Percentiles rank a stretch among this genome's conserved stretches.
These are phyloP conservation scores for Avena eriantha DNA, from an alignment of 176 grass and related monocot species.

Conservation along the genomic window DNA sequence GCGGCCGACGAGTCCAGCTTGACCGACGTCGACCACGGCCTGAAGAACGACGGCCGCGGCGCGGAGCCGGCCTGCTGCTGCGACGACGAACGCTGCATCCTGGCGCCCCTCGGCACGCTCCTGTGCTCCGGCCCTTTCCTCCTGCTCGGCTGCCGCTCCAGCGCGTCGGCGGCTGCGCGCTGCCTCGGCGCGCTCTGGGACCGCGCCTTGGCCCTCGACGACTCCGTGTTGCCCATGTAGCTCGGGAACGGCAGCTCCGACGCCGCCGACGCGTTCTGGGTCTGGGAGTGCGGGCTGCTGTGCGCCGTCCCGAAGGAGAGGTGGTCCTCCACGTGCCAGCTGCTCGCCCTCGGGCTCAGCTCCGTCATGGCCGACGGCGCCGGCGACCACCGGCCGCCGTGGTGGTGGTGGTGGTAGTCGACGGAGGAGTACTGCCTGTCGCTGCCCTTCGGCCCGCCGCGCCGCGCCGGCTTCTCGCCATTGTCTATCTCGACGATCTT, in stretches of 20 bases:
- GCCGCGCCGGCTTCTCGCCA: conserved; percentile 49
- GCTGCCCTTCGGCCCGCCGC: background rate
- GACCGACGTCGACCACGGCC: conserved; percentile 37
- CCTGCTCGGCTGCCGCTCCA: conserved; percentile 68
- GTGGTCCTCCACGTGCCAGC: conserved; percentile 61
- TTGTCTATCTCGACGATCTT: conserved; percentile 89
- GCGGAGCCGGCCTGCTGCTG: conserved; percentile 47
- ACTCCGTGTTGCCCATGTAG: conserved; percentile 91
- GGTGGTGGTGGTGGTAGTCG: conserved; percentile 33
- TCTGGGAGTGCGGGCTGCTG: conserved; percentile 44
- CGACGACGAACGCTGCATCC: conserved; percentile 91
- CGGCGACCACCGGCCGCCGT: conserved; percentile 53
- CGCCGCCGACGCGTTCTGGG: conserved; percentile 23
- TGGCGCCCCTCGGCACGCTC: conserved; percentile 51
- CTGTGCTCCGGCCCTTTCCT: conserved; percentile 51
- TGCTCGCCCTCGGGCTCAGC: conserved; percentile 58
- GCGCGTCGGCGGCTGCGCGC: conserved; percentile 50
- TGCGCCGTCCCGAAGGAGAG: conserved; percentile 44
- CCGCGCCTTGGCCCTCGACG: conserved; percentile 74
- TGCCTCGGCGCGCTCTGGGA: conserved; percentile 64
- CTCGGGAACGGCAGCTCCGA: conserved; percentile 52
- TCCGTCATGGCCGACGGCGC: conserved; percentile 50
- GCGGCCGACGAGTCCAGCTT: conserved; percentile 72
- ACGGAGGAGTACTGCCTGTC: conserved; percentile 20
- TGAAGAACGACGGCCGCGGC: conserved; percentile 42